Percentiles rank a stretch among this genome's conserved stretches.
Conservation (phyloP, 768 basidiomycete species). For the Leccinellum albellum region DNA sequence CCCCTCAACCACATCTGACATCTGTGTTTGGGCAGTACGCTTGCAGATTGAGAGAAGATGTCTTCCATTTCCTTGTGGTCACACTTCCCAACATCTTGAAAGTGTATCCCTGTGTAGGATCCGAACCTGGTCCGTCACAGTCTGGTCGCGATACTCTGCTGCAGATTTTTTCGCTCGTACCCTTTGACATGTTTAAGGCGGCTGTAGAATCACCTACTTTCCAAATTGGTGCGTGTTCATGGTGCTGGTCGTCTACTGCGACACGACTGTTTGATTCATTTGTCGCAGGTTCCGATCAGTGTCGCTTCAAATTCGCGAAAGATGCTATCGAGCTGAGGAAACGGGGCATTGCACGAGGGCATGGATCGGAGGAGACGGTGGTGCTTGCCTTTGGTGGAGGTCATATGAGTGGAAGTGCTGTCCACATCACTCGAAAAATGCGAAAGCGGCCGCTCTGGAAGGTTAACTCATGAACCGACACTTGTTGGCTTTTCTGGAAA, state of each 20-base stretch:
- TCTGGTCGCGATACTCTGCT: slow-evolving; percentile 64
- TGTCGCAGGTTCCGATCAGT: slow-evolving; percentile 69
- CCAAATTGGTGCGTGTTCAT: slow-evolving; percentile 59
- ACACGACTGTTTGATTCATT: slow-evolving; percentile 11
- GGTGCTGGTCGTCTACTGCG: slow-evolving; percentile 3
- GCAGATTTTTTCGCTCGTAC: slow-evolving; percentile 72
- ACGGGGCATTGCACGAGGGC: slow-evolving; percentile 65
- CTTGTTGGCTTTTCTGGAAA: slow-evolving; percentile 13
- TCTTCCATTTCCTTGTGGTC: slow-evolving; percentile 73
- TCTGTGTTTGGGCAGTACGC: slow-evolving; percentile 76
- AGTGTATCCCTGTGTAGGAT: slow-evolving; percentile 40
- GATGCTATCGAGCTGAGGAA: slow-evolving; percentile 83
- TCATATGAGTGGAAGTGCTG: slow-evolving; percentile 65
- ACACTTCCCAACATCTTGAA: slow-evolving; percentile 68
- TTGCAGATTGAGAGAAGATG: slow-evolving; percentile 69
- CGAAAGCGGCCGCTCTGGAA: slow-evolving; percentile 79
- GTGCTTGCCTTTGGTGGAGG: slow-evolving; percentile 83
- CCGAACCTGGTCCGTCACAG: slow-evolving; percentile 36
- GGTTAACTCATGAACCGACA: slow-evolving; percentile 66
- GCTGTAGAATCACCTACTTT: slow-evolving; percentile 78
- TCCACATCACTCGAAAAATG: slow-evolving; percentile 85
- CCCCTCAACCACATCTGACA: slow-evolving; percentile 44
- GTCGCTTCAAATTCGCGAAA: slow-evolving; percentile 89
- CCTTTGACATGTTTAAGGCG: slow-evolving; percentile 84
- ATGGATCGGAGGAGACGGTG: slow-evolving; percentile 83